Evolutionary conservation across 1,284 basidiomycete genomes (phyloP), one percentile per base, ranked within the genome.

Genomic region (Singerocomus rubriflavus): DNA sequence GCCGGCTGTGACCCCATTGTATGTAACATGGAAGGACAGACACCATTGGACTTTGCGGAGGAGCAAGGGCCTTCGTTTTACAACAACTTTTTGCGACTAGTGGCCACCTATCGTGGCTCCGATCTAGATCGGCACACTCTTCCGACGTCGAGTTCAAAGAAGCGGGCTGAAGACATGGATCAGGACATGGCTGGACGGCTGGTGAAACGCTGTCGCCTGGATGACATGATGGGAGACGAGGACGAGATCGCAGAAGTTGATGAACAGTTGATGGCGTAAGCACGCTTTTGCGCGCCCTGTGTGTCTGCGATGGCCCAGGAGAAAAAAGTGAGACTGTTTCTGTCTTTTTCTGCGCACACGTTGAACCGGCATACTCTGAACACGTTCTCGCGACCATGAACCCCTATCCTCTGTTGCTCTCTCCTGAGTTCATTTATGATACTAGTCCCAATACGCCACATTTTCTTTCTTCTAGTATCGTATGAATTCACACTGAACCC

Each of bases 221-320:
- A 50, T 14, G 48, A 50, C 1, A 12, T 36, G 49, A n/a, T n/a
- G n/a, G 47, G 34, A 49, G 47, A 49, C 26, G 47, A 49, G 12
- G 48, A 34, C 16, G 49, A 44, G 32, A 45, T 44, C 11, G 37
- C 31, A 6, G 36, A 50, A 11, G 31, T 50, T 8, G 37, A 51
- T 17, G 33, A 35, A 27, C 50, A 52, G 11, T 39, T 44, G 17
- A 21, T 31, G 48, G 30, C 8, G 17, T 33, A 33, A 8, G 8
- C 13, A 3, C 14, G 0, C 27, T 17, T 27, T n/a, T n/a, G n/a
- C 37, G 7, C 21, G 21, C 13, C 21, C 36, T 8, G 12, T 10
- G 36, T 45, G 26, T 29, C 12, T 13, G 26, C 14, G 8, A 45
- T 29, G 35, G 10, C 25, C 27, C 25, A n/a, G n/a, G 9, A 37